Evolutionary conservation across 2,329 filamentous ascomycete genomes (phyloP).

Genomic region (Thelonectria discophora): DNA sequence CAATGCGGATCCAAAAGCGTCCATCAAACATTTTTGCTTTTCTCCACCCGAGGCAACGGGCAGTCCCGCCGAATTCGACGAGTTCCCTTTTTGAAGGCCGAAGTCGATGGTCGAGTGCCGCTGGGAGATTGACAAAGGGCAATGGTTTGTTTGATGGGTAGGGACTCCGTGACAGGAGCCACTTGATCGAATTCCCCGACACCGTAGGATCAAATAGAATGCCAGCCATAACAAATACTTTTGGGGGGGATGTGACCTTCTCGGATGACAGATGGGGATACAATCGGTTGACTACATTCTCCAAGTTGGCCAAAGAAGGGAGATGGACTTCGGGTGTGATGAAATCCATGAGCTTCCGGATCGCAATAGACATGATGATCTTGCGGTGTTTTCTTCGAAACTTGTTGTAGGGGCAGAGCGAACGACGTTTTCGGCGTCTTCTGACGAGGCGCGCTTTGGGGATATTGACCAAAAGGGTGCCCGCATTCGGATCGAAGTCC

Average conservation of each 20-base stretch:
- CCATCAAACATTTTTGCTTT: slow-evolving; percentile 62
- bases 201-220: slow-evolving; percentile 51
- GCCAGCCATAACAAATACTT: slow-evolving; percentile 53
- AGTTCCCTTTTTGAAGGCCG: slow-evolving; percentile 21
- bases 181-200: slow-evolving; percentile 40
- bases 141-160: slow-evolving; percentile 52
- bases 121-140: slow-evolving; percentile 39
- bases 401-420: slow-evolving; percentile 35
- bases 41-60: slow-evolving; percentile 47
- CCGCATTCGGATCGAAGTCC: slow-evolving; percentile 57
- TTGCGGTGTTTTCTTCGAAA: slow-evolving; percentile 49
- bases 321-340: slow-evolving; percentile 59
- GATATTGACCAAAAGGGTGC: slow-evolving; percentile 58
- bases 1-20: slow-evolving; percentile 67
- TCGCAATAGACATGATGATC: slow-evolving; percentile 55
- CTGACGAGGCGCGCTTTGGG: slow-evolving; percentile 41
- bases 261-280: slow-evolving; percentile 55
- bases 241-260: slow-evolving; percentile 36
- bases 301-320: slow-evolving; percentile 54
- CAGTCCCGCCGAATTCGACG: slow-evolving; percentile 11
- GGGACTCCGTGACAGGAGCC: slow-evolving; percentile 58
- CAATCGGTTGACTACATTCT: slow-evolving; percentile 56
- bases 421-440: slow-evolving; percentile 36
- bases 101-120: slow-evolving; percentile 31
- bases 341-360: slow-evolving; percentile 59